These are phyloP conservation scores for Solanum aculeatissimum DNA, from an alignment of 305 asterid genomes.

Conservation along the genomic window DNA sequence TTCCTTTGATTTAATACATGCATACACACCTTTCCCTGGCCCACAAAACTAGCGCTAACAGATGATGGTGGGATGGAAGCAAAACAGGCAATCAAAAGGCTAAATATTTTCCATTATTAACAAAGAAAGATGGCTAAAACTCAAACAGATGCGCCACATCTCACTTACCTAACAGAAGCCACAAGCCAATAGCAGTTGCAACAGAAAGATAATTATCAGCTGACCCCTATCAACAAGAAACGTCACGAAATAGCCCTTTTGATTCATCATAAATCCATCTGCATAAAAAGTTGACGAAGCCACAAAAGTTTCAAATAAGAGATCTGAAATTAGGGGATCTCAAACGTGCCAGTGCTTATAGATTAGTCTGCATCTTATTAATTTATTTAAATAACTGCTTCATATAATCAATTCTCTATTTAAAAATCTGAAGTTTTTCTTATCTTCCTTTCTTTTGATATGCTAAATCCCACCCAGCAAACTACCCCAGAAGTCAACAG, in stretches of 20 bases:
- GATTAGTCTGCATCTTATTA: neutral
- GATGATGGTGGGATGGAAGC: neutral
- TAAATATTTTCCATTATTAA: neutral
- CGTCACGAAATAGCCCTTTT: slow-evolving; percentile 82
- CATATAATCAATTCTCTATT: neutral
- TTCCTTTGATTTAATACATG: neutral
- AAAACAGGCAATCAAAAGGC: neutral
- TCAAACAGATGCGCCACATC: neutral
- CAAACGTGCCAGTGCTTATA: neutral
- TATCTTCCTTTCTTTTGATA: neutral
- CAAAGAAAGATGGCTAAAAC: neutral
- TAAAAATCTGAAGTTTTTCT: neutral
- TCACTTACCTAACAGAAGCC: neutral
- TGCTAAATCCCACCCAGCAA: neutral
- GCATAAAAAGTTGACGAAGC: slow-evolving; percentile 8
- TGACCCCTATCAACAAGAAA: slow-evolving; percentile 39
- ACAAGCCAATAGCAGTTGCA: neutral
- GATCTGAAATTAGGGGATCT: neutral
- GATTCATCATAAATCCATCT: slow-evolving; percentile 97
- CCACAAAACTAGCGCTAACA: neutral
- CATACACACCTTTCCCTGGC: neutral
- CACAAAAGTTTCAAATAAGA: neutral
- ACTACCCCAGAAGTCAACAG: neutral
- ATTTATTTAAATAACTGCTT: neutral
- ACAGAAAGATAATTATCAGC: neutral